Base-by-base conservation (phyloP, 805 yeast genomes). In the Pichia heedii region DNA sequence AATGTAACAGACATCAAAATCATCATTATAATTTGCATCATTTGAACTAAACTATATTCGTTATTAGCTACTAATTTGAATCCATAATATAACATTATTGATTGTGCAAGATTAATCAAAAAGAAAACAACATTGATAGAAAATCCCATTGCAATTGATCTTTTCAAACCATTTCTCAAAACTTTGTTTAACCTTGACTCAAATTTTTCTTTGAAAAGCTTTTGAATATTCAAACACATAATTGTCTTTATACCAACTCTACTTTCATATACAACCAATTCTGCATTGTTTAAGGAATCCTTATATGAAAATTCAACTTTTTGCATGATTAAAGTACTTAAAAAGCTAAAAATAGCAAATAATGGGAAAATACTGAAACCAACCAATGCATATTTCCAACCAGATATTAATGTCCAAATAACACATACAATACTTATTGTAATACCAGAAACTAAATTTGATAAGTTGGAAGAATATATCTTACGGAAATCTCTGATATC, bases 381-480 rank as follows among this genome's bases (percentile, higher is more conserved):
- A 2, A 86, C 93, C 10, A 90, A 63, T 2, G 96, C 76, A 35
- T 93, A 64, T 54, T 81, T 84, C 97, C 97, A 93, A 0, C 96
- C 96, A 11, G 71, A 58, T 0, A 70, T 71, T 1, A 87, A 48
- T 0, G 96, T 79, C 97, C 97, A 93, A 7, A 77, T 65, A 5
- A 80, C 48, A 4, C 96, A 94, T 22, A 78, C 61, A 0, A 67
- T 33, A 0, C 82, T 65, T 39, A 87, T 69, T 0, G 77, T 65
- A 2, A 74, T 40, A 33, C 84, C 70, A 11, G 81, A 73, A 1
- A 77, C 51, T 0, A 77, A 36, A 0, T 80, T 70, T 10, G 79
- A 67, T 26, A 85, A 56, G 49, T 82, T 79, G 36, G 78, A 78
- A 0, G 85, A 69, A 1, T 85, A 70, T 32, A 89, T 61, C 0